These are phyloP conservation scores for Salix udensis DNA, from an alignment of 345 rosid genomes.

Conservation along the genomic window DNA sequence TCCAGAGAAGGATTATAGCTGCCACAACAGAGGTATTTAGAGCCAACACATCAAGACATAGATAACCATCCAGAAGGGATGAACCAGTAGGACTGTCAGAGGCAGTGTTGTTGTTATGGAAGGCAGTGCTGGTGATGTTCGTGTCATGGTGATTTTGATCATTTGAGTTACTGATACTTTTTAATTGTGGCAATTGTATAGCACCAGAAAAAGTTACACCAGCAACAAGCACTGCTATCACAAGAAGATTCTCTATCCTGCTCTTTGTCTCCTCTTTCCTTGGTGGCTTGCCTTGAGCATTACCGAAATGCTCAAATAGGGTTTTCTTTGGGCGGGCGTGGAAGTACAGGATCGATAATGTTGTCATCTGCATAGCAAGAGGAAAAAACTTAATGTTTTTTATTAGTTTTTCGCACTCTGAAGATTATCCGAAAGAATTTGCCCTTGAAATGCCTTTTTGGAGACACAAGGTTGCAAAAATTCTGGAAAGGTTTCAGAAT, in stretches of 20 bases:
- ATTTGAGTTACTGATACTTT: neutral
- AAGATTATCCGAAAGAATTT: neutral
- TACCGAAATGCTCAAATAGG: neutral
- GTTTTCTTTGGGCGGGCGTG: neutral
- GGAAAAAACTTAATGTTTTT: neutral
- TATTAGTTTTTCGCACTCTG: neutral
- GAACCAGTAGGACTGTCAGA: neutral
- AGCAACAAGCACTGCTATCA: constrained; percentile 22
- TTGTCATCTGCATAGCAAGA: neutral
- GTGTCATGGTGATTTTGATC: neutral
- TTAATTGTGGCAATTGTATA: neutral
- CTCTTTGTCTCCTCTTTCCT: constrained; percentile 2
- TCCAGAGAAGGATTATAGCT: neutral
- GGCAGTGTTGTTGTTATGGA: neutral
- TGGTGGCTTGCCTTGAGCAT: neutral
- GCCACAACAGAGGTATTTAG: neutral
- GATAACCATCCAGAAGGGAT: neutral
- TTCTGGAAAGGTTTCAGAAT: neutral
- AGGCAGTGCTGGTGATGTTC: neutral
- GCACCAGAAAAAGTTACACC: constrained; percentile 23
- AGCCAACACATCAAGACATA: neutral
- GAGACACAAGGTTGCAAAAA: too few species aligned
- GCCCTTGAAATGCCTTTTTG: too few species aligned
- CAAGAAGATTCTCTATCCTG: constrained; percentile 22
- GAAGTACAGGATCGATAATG: neutral